These are phyloP conservation scores for Cryoendolithus antarcticus DNA, from an alignment of 2,329 filamentous ascomycete genomes.

Conservation along the genomic window DNA sequence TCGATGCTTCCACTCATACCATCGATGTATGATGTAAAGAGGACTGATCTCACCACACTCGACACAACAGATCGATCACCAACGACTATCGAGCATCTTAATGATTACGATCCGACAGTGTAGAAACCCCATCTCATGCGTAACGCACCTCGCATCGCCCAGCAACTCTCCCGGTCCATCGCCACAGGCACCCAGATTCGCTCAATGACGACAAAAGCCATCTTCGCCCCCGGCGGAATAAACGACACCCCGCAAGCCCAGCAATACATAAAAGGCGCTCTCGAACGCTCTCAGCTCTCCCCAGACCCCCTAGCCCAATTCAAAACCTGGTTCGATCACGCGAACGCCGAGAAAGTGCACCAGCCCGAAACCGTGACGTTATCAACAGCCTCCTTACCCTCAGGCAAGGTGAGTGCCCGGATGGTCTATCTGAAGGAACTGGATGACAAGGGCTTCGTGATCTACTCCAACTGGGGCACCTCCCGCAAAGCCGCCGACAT, in stretches of 20 bases:
- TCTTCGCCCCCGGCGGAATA: conserved; percentile 52
- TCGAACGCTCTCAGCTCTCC: conserved; percentile 50
- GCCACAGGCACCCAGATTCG: conserved; percentile 13
- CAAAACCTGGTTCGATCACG: conserved; percentile 73
- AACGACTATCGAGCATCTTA: no score
- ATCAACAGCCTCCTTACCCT: conserved; percentile 71
- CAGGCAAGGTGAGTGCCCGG: conserved; percentile 71
- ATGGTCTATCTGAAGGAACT: conserved; percentile 94
- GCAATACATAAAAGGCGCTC: conserved; percentile 59
- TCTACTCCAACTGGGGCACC: conserved; percentile 88
- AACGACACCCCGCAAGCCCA: conserved; percentile 52
- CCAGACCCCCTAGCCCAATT: conserved; percentile 69
- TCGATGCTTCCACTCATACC: no score
- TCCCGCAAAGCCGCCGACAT: conserved; percentile 58
- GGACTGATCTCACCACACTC: no score
- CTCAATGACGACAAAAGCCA: conserved; percentile 22
- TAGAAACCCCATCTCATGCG: no score
- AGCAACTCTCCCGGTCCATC: neutral
- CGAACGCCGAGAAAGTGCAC: conserved; percentile 47
- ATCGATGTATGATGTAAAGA: no score
- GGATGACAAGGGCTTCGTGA: conserved; percentile 68
- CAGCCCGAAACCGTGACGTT: conserved; percentile 85
- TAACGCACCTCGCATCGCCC: neutral
- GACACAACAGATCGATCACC: no score
- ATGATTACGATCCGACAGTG: no score